Conservation (phyloP, 2,329 filamentous ascomycete genomes). For the Alternaria sp. region DNA sequence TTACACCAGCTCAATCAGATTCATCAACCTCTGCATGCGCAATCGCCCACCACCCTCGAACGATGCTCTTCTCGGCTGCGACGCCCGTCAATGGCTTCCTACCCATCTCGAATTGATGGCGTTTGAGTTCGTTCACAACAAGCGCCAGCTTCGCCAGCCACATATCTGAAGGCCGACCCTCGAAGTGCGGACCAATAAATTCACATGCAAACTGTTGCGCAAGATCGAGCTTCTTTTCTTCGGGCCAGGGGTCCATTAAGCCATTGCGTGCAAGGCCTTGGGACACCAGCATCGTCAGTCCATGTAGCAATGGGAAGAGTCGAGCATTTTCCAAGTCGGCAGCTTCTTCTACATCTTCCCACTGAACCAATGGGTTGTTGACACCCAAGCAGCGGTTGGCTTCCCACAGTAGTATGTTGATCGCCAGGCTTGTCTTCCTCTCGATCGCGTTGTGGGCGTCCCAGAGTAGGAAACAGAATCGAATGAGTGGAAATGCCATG, state of each 20-base stretch:
- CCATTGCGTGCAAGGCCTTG: conserved; percentile 1
- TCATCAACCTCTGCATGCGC: neutral
- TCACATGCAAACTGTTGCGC: neutral
- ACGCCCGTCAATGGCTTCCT: neutral
- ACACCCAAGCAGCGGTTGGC: neutral
- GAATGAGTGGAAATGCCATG: conserved; percentile 1
- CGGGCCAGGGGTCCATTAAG: neutral
- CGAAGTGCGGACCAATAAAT: neutral
- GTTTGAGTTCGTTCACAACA: conserved; percentile 1
- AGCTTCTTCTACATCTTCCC: conserved; percentile 2
- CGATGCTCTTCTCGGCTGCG: conserved; percentile 4
- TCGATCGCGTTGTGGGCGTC: neutral
- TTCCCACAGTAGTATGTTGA: conserved; percentile 1
- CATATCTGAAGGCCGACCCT: neutral
- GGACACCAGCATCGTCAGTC: conserved; percentile 4
- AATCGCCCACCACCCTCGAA: conserved; percentile 3
- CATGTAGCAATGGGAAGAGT: neutral
- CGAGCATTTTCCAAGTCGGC: neutral
- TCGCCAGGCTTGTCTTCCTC: neutral
- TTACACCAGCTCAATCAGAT: neutral
- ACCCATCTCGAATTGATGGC: conserved; percentile 7
- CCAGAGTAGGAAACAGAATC: conserved; percentile 5
- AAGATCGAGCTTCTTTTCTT: neutral
- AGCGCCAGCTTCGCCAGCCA: conserved; percentile 3
- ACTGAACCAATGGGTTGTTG: neutral